Percentiles rank a stretch among this genome's conserved stretches.
These are phyloP conservation scores for Xerocomellus amylosporus DNA, from an alignment of 768 basidiomycete species.

Conservation along the genomic window DNA sequence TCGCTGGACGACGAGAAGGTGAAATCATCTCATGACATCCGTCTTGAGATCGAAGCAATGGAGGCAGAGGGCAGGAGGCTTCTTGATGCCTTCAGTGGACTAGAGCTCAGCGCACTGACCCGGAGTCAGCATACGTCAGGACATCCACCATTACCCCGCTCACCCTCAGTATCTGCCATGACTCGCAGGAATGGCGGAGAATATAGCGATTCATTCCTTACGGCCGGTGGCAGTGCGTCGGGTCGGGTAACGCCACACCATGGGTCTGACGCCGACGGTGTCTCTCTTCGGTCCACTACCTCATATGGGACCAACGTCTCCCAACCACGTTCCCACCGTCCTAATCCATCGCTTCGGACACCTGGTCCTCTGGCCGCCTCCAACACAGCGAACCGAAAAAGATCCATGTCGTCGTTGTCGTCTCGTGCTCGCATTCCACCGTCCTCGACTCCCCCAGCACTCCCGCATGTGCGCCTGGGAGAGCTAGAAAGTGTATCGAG, in stretches of 20 bases:
- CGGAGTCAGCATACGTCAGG: slow-evolving; percentile 27
- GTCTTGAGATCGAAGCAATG: slow-evolving; percentile 61
- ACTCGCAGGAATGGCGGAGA: slow-evolving; percentile 29
- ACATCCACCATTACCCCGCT: slow-evolving; percentile 25
- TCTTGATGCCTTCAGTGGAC: slow-evolving; percentile 76
- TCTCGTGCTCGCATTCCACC: slow-evolving; percentile 43
- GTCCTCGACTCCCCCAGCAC: slow-evolving; percentile 32
- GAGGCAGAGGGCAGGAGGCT: slow-evolving; percentile 69
- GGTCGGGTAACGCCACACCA: slow-evolving; percentile 32
- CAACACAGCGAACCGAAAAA: slow-evolving; percentile 47
- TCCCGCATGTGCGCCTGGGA: slow-evolving; percentile 29
- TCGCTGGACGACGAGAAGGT: slow-evolving; percentile 55
- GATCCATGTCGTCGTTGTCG: slow-evolving; percentile 59
- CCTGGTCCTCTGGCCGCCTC: slow-evolving; percentile 24
- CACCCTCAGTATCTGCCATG: slow-evolving; percentile 28
- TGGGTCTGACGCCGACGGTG: slow-evolving; percentile 43
- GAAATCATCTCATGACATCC: slow-evolving; percentile 61
- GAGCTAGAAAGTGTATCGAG: slow-evolving; percentile 41
- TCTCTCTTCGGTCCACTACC: slow-evolving; percentile 53
- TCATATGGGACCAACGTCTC: slow-evolving; percentile 51
- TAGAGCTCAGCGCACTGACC: slow-evolving; percentile 68
- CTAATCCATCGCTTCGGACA: slow-evolving; percentile 37
- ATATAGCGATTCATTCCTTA: slow-evolving; percentile 24
- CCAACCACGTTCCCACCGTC: slow-evolving; percentile 45
- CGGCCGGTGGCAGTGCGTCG: slow-evolving; percentile 24